Evolutionary conservation across 1,284 basidiomycete species (phyloP).

Genomic region (Cystobasidiaceae sp.): DNA sequence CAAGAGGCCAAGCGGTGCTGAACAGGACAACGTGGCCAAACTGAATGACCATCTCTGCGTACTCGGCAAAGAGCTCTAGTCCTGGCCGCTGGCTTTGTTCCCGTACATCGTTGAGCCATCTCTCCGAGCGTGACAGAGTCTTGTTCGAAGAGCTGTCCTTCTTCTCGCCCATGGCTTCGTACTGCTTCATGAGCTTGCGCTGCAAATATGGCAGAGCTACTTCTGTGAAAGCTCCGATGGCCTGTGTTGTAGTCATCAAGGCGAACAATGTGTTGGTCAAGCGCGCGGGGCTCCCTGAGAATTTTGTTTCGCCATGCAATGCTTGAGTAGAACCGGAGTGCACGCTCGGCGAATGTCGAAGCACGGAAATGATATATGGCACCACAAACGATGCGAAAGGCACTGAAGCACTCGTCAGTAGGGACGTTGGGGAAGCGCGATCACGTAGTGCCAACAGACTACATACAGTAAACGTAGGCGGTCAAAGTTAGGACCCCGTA

Average conservation of each 20-base stretch:
- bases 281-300: constrained; percentile 55
- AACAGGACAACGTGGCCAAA: constrained; percentile 89
- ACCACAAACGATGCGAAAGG: constrained; percentile 61
- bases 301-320: constrained; percentile 37
- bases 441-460: not conserved
- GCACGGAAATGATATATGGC: constrained; percentile 59
- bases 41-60: constrained; percentile 47
- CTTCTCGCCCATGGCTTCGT: constrained; percentile 45
- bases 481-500: constrained; percentile 65
- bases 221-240: constrained; percentile 74
- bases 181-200: constrained; percentile 49
- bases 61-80: constrained; percentile 54
- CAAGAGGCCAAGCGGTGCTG: constrained; percentile 91
- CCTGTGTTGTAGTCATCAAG: constrained; percentile 87
- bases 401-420: constrained; percentile 49
- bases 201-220: constrained; percentile 75
- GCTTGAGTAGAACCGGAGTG: constrained; percentile 33
- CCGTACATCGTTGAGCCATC: constrained; percentile 61
- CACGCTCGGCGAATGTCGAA: constrained; percentile 51
- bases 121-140: constrained; percentile 58
- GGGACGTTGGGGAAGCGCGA: not conserved
- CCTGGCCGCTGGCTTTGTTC: constrained; percentile 72
- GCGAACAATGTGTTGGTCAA: constrained; percentile 92
- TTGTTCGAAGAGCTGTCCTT: constrained; percentile 31
- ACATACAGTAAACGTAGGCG: constrained; percentile 67